Evolutionary conservation across 1,284 basidiomycete species (phyloP).

Genomic region (Heimioporus punctisporus): DNA sequence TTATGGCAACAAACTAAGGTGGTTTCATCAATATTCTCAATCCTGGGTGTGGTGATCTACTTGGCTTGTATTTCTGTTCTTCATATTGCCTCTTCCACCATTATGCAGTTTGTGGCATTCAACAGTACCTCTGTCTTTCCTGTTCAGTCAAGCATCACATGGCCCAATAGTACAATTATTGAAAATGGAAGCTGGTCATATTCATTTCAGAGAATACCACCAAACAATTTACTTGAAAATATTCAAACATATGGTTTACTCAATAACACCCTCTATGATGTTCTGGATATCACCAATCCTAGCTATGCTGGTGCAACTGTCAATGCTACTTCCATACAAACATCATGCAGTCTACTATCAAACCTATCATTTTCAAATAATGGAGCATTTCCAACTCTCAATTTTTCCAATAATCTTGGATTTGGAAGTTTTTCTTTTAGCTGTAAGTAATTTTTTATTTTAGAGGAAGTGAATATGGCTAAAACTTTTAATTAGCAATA

Average conservation of each 20-base stretch:
- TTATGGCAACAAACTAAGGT: constrained; percentile 3
- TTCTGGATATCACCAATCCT: not conserved
- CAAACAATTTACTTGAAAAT: not conserved
- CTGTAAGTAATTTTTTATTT: not conserved
- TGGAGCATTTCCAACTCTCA: not conserved
- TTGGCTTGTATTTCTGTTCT: constrained; percentile 6
- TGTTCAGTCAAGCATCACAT: not conserved
- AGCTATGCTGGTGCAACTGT: constrained; percentile 1
- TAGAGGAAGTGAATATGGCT: too few species aligned
- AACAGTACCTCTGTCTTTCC: not conserved
- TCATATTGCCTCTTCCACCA: constrained; percentile 8
- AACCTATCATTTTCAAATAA: not conserved
- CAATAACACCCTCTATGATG: constrained; percentile 4
- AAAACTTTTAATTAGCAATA: not conserved
- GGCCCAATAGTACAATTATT: constrained; percentile 1
- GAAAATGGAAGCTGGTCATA: too few species aligned
- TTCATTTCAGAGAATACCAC: not conserved
- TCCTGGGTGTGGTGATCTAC: constrained; percentile 8
- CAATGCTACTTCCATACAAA: constrained; percentile 9
- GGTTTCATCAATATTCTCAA: not conserved
- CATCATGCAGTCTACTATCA: constrained; percentile 4
- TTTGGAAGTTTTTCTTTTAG: not conserved
- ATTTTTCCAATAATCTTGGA: not conserved
- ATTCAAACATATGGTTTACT: not conserved
- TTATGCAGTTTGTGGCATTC: constrained; percentile 12